Base-by-base conservation (phyloP, 1,284 basidiomycete genomes). In the Ceratobasidium sp. region DNA sequence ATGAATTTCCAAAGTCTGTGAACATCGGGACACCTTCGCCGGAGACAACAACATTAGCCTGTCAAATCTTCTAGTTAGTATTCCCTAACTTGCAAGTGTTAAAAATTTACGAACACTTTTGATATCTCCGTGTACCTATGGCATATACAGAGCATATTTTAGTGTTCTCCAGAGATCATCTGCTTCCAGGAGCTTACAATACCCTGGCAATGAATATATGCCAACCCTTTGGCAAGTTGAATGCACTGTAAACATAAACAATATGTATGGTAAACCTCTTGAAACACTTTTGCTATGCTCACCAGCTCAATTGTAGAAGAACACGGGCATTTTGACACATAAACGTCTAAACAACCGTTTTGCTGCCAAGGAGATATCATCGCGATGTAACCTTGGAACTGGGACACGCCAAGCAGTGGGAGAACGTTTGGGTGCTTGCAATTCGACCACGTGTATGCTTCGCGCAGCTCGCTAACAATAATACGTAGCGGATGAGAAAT, bases 91-190 rank as follows among this genome's bases (percentile, higher is more conserved):
- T 23, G 17, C 2, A 7, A 56, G 23, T 12, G n/a, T n/a, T n/a
- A n/a, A 26, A 68, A 10, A 20, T 26, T 20, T n/a, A 54, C 66
- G 17, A n/a, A 71, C 68, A 38, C 68, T 56, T 52, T 71, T 71
- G n/a, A 71, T 20, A 42, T 71, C 68, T 38, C 68, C 68, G n/a
- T 71, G 68, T 2, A 71, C 68, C 68, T 71, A 57, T n/a, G n/a
- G n/a, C n/a, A n/a, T n/a, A 40, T 3, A 15, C 12, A 40, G 3
- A 44, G 12, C 4, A 15, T 9, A 12, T 20, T 9, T 5, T n/a
- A 28, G 13, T 26, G 12, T 33, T 5, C 17, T 56, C 3, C 10
- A n/a, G 12, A 15, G 42, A 50, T 38, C n/a, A n/a, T n/a, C n/a
- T n/a, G n/a, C n/a, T n/a, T 56, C 15, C 7, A n/a, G n/a, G n/a